Percentiles rank a stretch among this genome's conserved stretches.
Evolutionary conservation across 176 grass and related monocot species (phyloP).

Genomic region (Hordeum marinum): DNA sequence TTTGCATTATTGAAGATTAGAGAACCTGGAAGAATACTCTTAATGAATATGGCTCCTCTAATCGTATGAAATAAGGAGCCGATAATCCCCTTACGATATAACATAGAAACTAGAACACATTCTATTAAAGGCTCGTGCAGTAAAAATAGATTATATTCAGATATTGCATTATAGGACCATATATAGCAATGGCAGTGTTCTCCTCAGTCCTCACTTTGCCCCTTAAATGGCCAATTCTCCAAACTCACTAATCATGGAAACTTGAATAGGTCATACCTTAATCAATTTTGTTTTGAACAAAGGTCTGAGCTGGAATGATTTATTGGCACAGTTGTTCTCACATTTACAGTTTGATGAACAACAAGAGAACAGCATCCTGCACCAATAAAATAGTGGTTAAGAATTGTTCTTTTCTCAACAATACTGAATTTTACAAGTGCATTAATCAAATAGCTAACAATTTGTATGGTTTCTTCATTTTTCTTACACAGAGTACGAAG

Average conservation of each 20-base stretch:
- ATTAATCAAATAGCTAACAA: slow-evolving; percentile 29
- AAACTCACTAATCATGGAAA: neutral
- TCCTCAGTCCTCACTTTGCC: neutral
- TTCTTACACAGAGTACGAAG: neutral
- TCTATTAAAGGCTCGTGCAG: neutral
- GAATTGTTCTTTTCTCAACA: neutral
- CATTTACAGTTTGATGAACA: slow-evolving; percentile 90
- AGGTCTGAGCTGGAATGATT: slow-evolving; percentile 85
- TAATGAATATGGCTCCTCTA: neutral
- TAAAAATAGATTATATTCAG: neutral
- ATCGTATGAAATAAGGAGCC: neutral
- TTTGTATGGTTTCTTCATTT: neutral
- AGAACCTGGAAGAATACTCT: neutral
- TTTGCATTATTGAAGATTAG: slow-evolving; percentile 64
- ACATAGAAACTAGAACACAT: neutral
- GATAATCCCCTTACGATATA: neutral
- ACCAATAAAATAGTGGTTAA: slow-evolving; percentile 37
- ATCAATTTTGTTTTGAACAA: slow-evolving; percentile 73
- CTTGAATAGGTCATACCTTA: slow-evolving; percentile 34
- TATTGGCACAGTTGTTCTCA: slow-evolving; percentile 60
- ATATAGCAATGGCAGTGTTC: neutral
- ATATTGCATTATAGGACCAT: neutral
- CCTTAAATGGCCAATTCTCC: neutral
- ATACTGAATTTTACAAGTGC: neutral
- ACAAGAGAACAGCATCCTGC: slow-evolving; percentile 94